Conservation (phyloP, 148 eudicot genomes). For the Oxyria digyna region DNA sequence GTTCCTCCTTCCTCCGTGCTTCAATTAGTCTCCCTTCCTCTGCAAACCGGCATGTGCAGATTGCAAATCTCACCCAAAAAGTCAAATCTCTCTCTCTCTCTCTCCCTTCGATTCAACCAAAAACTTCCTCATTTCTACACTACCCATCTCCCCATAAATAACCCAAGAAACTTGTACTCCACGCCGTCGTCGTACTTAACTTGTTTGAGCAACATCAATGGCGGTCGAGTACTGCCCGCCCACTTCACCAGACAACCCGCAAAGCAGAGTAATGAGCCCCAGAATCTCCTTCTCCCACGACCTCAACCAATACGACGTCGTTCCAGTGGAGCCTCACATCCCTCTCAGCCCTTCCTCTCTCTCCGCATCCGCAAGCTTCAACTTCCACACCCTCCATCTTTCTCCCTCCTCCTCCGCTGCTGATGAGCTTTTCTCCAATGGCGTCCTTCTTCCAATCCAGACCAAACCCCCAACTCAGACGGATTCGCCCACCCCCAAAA, state of each 20-base stretch:
- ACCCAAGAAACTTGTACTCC: neutral
- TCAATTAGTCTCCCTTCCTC: neutral
- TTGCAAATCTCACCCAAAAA: neutral
- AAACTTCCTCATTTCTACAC: neutral
- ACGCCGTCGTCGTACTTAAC: neutral
- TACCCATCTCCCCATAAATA: neutral
- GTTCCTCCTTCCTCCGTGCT: neutral
- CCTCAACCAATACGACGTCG: conserved; percentile 41
- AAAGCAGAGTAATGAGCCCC: conserved; percentile 47
- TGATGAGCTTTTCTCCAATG: conserved; percentile 71
- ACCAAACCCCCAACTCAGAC: conserved; percentile 5
- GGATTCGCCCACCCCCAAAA: conserved; percentile 5
- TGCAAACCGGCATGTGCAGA: neutral
- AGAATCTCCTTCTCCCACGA: conserved; percentile 85
- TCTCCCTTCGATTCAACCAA: neutral
- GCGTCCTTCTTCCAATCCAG: conserved; percentile 54
- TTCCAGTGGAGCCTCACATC: conserved; percentile 47
- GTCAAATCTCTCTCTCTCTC: no score
- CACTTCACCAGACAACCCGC: conserved; percentile 35
- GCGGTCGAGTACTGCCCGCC: conserved; percentile 31
- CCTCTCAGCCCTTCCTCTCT: conserved; percentile 24
- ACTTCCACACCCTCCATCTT: conserved; percentile 39
- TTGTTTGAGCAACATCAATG: conserved; percentile 25
- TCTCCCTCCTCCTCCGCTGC: conserved; percentile 65
- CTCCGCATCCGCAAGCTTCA: conserved; percentile 39